Evolutionary conservation across 2,329 filamentous ascomycete species (phyloP).

Genomic region (Pseudogymnoascus sp.): DNA sequence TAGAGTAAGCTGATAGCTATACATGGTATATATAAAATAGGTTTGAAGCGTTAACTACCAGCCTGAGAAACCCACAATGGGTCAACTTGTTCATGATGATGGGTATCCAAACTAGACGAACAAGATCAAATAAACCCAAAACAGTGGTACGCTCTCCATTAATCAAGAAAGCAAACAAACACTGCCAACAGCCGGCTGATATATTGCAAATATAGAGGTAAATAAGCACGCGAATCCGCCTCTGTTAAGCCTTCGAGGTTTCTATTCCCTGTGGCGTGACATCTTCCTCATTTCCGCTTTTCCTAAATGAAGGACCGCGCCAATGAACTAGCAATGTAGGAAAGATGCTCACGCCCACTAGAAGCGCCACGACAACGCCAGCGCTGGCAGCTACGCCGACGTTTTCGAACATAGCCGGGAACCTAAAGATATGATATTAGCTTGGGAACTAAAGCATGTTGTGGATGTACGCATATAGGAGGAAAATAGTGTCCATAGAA

Average conservation of each 20-base stretch:
- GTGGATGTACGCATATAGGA: neutral
- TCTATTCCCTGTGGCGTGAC: neutral
- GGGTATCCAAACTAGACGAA: neutral
- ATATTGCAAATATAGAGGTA: neutral
- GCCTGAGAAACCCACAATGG: neutral
- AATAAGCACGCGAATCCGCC: neutral
- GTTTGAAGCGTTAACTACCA: neutral
- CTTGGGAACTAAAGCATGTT: neutral
- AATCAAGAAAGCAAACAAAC: neutral
- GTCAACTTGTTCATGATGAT: neutral
- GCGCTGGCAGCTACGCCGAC: conserved; percentile 30
- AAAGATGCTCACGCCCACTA: conserved; percentile 28
- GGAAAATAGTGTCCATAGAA: neutral
- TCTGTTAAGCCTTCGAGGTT: neutral
- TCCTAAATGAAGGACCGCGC: neutral
- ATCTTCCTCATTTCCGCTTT: neutral
- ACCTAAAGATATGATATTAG: conserved; percentile 22
- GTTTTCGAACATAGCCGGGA: conserved; percentile 33
- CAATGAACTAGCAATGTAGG: conserved; percentile 29
- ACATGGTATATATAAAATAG: neutral
- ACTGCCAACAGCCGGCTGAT: neutral
- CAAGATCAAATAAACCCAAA: neutral
- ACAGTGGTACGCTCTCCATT: neutral
- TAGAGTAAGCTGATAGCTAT: neutral
- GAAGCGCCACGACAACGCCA: conserved; percentile 32